These are phyloP conservation scores for Paramecium bursaria DNA, from an alignment of 73 alveolate species.

Conservation along the genomic window DNA sequence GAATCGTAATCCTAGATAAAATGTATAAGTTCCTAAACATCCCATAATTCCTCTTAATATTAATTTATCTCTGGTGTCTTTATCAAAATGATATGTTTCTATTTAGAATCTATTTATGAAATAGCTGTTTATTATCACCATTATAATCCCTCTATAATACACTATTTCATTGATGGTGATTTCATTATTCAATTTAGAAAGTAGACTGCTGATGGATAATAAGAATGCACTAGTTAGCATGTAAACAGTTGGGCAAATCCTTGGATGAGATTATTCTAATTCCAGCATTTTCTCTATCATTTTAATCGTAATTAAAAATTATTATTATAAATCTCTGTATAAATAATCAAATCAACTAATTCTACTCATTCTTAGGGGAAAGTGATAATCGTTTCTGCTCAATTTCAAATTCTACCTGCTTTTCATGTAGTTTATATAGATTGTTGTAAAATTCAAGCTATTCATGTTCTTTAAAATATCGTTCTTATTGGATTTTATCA, in stretches of 20 bases:
- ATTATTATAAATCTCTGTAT: background rate
- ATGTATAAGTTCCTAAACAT: conserved; percentile 1
- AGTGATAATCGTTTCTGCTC: no score
- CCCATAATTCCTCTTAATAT: conserved; percentile 30
- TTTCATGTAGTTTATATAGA: background rate
- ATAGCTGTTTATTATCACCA: background rate
- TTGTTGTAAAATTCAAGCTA: background rate
- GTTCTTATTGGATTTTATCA: conserved; percentile 12
- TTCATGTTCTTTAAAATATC: background rate
- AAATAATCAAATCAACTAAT: background rate
- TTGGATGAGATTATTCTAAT: no score
- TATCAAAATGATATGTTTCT: background rate
- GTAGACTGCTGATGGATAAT: background rate
- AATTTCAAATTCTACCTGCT: no score
- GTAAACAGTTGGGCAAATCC: background rate
- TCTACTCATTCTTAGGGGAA: no score
- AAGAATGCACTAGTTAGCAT: conserved; percentile 7
- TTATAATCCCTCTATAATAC: background rate
- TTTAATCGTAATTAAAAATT: no score
- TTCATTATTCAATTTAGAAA: background rate
- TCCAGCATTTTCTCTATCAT: no score
- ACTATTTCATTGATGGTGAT: background rate
- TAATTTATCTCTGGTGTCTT: background rate
- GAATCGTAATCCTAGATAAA: background rate
- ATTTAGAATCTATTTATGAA: background rate